Evolutionary conservation across 768 basidiomycete genomes (phyloP).

Genomic region (Suillus spraguei): DNA sequence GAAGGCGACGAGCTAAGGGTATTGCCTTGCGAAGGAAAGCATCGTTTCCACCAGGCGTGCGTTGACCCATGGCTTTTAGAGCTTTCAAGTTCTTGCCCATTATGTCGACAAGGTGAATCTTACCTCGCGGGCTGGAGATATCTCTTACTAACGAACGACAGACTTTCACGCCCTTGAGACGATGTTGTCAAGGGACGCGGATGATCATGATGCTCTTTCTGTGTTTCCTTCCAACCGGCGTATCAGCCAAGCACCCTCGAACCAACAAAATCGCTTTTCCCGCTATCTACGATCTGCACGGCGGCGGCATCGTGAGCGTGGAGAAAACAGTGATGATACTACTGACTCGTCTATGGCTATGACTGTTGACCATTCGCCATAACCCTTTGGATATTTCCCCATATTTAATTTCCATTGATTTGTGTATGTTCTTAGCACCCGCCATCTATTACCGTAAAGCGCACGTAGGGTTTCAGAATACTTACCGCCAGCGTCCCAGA

Average conservation of each 20-base stretch:
- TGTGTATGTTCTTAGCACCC: no score
- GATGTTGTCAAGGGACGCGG: conserved; percentile 46
- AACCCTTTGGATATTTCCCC: conserved; percentile 8
- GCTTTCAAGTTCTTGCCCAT: conserved; percentile 87
- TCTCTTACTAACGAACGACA: conserved; percentile 22
- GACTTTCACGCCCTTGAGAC: conserved; percentile 65
- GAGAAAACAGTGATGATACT: conserved; percentile 33
- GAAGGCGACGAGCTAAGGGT: conserved; percentile 91
- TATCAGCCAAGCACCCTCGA: conserved; percentile 19
- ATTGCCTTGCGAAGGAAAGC: conserved; percentile 89
- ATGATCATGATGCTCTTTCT: conserved; percentile 18
- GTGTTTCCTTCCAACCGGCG: conserved; percentile 11
- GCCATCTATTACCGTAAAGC: no score
- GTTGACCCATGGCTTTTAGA: conserved; percentile 95
- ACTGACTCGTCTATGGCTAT: conserved; percentile 30
- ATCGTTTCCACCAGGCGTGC: conserved; percentile 87
- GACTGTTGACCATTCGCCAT: conserved; percentile 9
- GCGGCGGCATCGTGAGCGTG: conserved; percentile 46
- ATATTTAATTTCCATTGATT: no score
- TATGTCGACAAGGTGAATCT: conserved; percentile 83
- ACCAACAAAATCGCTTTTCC: conserved; percentile 49
- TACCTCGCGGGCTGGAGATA: background rate
- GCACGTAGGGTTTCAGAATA: no score
- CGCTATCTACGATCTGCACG: conserved; percentile 58
- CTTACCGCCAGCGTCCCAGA: no score